phyloP scores from a whole-genome alignment of 306 rosid genomes.

The Ochetophila trinervis region DNA sequence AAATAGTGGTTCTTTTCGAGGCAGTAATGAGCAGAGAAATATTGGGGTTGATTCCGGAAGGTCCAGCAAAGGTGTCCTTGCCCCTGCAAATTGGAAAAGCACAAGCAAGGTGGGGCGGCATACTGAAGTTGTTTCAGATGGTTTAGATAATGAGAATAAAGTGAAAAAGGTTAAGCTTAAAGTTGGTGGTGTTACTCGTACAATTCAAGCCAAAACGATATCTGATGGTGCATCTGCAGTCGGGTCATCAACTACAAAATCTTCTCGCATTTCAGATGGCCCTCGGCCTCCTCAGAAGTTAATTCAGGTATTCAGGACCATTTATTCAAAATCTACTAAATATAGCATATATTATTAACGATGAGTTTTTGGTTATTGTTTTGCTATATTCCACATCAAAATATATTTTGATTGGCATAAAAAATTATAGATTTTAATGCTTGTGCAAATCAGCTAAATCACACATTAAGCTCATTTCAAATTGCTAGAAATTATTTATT shows the following conservation, averaged over 20 bases:
- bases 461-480: background rate
- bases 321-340: background rate
- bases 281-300: conserved; percentile 25
- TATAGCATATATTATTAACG: background rate
- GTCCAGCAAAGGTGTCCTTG: conserved; percentile 30
- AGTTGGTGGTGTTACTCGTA: conserved; percentile 29
- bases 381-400: background rate
- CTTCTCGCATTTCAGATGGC: conserved; percentile 27
- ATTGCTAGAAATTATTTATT: conserved; percentile 13
- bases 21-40: conserved; percentile 32
- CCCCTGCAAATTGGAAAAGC: conserved; percentile 31
- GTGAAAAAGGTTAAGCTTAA: conserved; percentile 36
- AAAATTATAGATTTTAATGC: background rate
- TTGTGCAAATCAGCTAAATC: background rate
- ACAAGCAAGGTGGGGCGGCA: conserved; percentile 3
- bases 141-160: conserved; percentile 23
- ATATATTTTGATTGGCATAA: too few species aligned
- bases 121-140: conserved; percentile 2
- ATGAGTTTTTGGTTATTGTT: background rate
- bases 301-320: conserved; percentile 19
- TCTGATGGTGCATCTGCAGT: conserved; percentile 29
- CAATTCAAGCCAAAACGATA: conserved; percentile 29
- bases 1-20: conserved; percentile 25
- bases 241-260: conserved; percentile 23
- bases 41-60: conserved; percentile 21